A percentile compares a stretch with the other conserved stretches of the same genome.
These are phyloP conservation scores for Colletotrichum navitas DNA, from an alignment of 2,329 filamentous ascomycete genomes.

Conservation along the genomic window DNA sequence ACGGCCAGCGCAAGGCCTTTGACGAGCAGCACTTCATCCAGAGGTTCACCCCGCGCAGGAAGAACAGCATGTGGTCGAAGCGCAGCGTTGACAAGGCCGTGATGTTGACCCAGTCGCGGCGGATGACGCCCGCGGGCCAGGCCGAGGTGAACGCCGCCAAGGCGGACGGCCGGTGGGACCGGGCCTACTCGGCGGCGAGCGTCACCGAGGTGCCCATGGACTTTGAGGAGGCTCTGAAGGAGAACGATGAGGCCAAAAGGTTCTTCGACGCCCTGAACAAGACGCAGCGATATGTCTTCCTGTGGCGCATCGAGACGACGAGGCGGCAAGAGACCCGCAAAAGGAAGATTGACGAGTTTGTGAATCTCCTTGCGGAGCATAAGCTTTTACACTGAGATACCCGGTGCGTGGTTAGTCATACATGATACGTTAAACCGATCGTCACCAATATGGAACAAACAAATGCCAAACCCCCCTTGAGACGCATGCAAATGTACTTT, in stretches of 20 bases:
- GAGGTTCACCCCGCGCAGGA: conserved; percentile 69
- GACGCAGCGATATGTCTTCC: conserved; percentile 59
- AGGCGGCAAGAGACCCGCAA: conserved; percentile 52
- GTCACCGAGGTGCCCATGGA: conserved; percentile 62
- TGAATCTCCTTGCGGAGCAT: conserved; percentile 54
- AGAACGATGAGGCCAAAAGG: conserved; percentile 50
- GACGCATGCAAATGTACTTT: neutral
- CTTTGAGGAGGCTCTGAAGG: conserved; percentile 58
- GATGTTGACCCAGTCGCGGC: conserved; percentile 57
- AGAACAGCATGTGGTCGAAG: conserved; percentile 69
- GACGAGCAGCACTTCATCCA: conserved; percentile 65
- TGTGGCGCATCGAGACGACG: conserved; percentile 60
- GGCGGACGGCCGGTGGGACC: conserved; percentile 69
- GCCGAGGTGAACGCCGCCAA: conserved; percentile 67
- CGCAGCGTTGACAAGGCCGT: conserved; percentile 68
- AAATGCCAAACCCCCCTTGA: neutral
- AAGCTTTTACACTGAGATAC: conserved; percentile 39
- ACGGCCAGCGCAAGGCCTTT: conserved; percentile 62
- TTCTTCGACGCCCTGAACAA: conserved; percentile 60
- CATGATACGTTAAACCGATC: neutral
- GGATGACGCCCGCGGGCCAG: conserved; percentile 63
- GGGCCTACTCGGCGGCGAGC: conserved; percentile 66
- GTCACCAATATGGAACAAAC: neutral
- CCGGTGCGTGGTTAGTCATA: neutral
- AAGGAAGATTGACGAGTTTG: conserved; percentile 56